Base-by-base conservation (phyloP, 2,329 filamentous ascomycete species). In the Mycosphaerella sp. region DNA sequence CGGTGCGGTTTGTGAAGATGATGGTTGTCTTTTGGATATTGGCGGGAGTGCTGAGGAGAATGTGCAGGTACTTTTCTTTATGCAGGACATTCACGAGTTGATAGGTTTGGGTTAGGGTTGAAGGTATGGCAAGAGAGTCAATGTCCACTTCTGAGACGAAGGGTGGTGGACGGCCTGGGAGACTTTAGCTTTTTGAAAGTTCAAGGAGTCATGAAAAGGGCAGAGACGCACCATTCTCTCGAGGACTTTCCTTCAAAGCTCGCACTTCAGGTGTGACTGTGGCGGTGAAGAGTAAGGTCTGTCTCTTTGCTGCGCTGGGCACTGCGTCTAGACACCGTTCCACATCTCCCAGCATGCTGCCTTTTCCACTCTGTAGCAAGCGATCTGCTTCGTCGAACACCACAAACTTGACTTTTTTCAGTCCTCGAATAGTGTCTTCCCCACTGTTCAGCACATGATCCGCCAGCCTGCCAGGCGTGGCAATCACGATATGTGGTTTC, bases 301-400 rank as follows among this genome's bases (percentile, higher is more conserved):
- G 91, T n/a, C 93, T 82, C 66, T 89, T 78, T 1, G 80, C 42
- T 4, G 89, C 81, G 0, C 87, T 83, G 0, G 93, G 93, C 0
- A 98, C 79, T 1, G 85, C 84, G 2, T 83, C 84, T 3, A 98
- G 78, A 66, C 91, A 96, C 57, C 89, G 88, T 68, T 95, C 89
- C 1, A 98, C 83, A 66, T 96, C 93, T 4, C 89, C 86, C n/a
- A 96, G 78, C 91, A 96, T 96, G 72, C 85, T 91, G 26, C 91
- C 92, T 14, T 81, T 79, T 47, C 83, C 81, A 34, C 84, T 80
- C 39, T 86, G 81, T 43, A 98, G 81, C 38, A 98, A 78, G 43
- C 93, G 83, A 73, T 98, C 93, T 3, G 93, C 93, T 76, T 98
- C 93, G 68, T 98, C 93, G 41, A 98, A 84, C 6, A 98, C 90